These are phyloP conservation scores for Citrus unshiu DNA, from an alignment of 345 rosid species.

Conservation along the genomic window DNA sequence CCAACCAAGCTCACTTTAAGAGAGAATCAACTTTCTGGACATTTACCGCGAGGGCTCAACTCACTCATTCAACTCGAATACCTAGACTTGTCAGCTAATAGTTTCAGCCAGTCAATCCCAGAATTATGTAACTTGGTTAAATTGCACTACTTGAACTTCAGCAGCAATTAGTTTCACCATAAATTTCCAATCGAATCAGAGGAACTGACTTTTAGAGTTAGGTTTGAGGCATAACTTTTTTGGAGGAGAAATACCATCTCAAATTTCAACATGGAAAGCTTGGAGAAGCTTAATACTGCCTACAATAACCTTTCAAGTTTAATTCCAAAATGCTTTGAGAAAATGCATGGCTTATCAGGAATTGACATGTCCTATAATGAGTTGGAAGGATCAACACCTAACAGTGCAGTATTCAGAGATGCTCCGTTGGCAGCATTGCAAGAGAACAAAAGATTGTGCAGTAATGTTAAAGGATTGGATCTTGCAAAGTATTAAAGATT, in stretches of 20 bases:
- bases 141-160: constrained; percentile 21
- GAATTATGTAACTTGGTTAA: constrained; percentile 1
- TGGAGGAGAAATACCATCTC: constrained; percentile 21
- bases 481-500: too few species aligned
- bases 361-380: too few species aligned
- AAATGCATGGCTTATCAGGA: too few species aligned
- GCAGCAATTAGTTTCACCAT: constrained; percentile 22
- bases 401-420: too few species aligned
- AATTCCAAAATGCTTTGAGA: too few species aligned
- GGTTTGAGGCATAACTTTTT: constrained; percentile 29
- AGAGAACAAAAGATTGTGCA: too few species aligned
- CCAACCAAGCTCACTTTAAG: constrained; percentile 16
- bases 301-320: too few species aligned
- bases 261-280: too few species aligned
- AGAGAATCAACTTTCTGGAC: background rate
- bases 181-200: constrained; percentile 16
- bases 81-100: background rate
- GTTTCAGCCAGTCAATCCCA: background rate
- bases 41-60: background rate
- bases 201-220: background rate
- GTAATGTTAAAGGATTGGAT: too few species aligned
- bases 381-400: too few species aligned
- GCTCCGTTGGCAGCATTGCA: too few species aligned
- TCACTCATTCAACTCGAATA: background rate
- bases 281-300: too few species aligned